Conservation (phyloP, 495 filamentous ascomycete species). For the Pseudevernia furfuracea region DNA sequence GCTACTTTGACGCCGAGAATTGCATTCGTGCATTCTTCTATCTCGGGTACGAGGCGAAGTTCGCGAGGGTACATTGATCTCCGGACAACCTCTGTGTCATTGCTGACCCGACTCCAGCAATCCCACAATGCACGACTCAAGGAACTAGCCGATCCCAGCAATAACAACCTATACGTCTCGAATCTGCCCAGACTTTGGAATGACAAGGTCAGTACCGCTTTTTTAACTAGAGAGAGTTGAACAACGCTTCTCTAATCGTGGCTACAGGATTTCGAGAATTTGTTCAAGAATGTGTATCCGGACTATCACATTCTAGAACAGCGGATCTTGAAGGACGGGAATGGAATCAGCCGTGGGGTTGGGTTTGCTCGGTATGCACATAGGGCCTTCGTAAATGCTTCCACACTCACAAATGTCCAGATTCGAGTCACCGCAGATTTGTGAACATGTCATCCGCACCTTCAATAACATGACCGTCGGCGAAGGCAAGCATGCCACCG, state of each 20-base stretch:
- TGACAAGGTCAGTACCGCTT: slow-evolving; percentile 58
- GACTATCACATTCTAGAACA: slow-evolving; percentile 79
- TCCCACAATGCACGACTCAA: slow-evolving; percentile 95
- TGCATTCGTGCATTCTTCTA: slow-evolving; percentile 95
- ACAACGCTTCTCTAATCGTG: neutral
- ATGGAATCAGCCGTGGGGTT: slow-evolving; percentile 89
- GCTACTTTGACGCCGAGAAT: slow-evolving; percentile 79
- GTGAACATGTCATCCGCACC: slow-evolving; percentile 73
- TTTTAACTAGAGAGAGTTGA: neutral
- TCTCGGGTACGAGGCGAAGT: slow-evolving; percentile 92
- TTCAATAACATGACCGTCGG: slow-evolving; percentile 67
- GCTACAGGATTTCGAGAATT: slow-evolving; percentile 16
- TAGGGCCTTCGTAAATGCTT: neutral
- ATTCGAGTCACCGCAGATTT: slow-evolving; percentile 80
- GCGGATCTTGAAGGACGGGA: slow-evolving; percentile 83
- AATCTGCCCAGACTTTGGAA: slow-evolving; percentile 87
- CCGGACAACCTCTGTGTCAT: neutral
- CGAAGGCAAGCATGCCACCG: slow-evolving; percentile 62
- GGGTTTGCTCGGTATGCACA: slow-evolving; percentile 81
- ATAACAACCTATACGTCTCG: slow-evolving; percentile 95
- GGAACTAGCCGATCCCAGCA: slow-evolving; percentile 72
- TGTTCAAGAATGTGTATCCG: slow-evolving; percentile 29
- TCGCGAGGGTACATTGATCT: slow-evolving; percentile 62
- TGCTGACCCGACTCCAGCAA: slow-evolving; percentile 49
- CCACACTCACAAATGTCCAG: slow-evolving; percentile 35